Conservation (phyloP, 805 yeast genomes). For the Komagataella pseudopastoris region DNA sequence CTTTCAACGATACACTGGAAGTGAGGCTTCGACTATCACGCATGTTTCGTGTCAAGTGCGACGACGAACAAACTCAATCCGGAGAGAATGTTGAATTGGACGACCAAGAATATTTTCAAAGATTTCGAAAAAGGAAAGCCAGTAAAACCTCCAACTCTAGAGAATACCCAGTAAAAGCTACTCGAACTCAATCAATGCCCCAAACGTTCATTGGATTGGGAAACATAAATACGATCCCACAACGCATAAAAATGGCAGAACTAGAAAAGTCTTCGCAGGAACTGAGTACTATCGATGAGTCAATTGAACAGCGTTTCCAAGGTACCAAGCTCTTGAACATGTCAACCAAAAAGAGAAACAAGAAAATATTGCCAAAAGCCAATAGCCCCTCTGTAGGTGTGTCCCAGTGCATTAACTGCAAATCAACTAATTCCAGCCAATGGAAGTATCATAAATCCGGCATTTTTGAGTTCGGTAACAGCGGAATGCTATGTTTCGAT, state of each 20-base stretch:
- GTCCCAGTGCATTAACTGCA: slow-evolving; percentile 16
- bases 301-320: slow-evolving; percentile 1
- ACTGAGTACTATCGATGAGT: slow-evolving; percentile 8
- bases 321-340: slow-evolving; percentile 7
- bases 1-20: slow-evolving; percentile 38
- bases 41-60: background rate
- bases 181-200: slow-evolving; percentile 22
- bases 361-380: slow-evolving; percentile 13
- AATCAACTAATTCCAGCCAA: slow-evolving; percentile 14
- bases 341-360: slow-evolving; percentile 10
- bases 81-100: slow-evolving; percentile 4
- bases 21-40: slow-evolving; percentile 34
- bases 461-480: slow-evolving; percentile 19
- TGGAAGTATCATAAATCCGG: slow-evolving; percentile 19
- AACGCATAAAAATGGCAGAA: slow-evolving; percentile 17
- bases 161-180: slow-evolving; percentile 9
- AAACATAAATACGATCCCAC: slow-evolving; percentile 15
- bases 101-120: slow-evolving; percentile 1
- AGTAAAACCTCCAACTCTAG: background rate
- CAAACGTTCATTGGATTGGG: slow-evolving; percentile 8
- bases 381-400: slow-evolving; percentile 2
- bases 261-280: slow-evolving; percentile 7
- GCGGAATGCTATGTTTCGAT: slow-evolving; percentile 17
- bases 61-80: slow-evolving; percentile 1
- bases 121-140: background rate